Evolutionary conservation across 31 red algal genomes (phyloP), one percentile per base, ranked within the genome.

Genomic region (Bonnemaisonia californica): DNA sequence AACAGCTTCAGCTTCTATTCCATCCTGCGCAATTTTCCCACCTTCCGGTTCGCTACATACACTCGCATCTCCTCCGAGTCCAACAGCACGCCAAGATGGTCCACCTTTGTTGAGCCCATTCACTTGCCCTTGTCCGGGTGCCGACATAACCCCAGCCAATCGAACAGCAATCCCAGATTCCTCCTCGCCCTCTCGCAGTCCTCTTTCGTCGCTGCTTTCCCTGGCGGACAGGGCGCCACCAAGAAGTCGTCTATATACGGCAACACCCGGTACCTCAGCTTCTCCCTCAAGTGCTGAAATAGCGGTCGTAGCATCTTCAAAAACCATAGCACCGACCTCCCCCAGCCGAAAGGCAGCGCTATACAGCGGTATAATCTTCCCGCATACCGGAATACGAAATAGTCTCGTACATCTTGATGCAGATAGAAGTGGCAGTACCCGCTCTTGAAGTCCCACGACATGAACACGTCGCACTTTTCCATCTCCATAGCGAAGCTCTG

Each of bases 371-470:
- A 85, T n/a, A 34, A 63, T 16, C 55, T 27, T 1, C 69, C 81
- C 7, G 73, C 3, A 22, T 61, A 74, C 9, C 55, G 63, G 69
- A 85, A 85, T 1, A 85, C 4, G 34, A 73, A 85, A 2, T 2
- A 62, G 33, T 75, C 56, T 2, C 55, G 9, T 35, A 85, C 74
- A 28, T 47, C 55, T 1, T 51, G 69, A 51, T 74, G 81, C 57
- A 85, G 81, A 40, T 41, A 41, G 47, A 85, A 62, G 38, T 74
- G 67, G 1, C 66, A 69, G 54, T 75, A 85, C 8, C 66, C 81
- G 2, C 23, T 41, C 29, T 8, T 62, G 2, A 85, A 70, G n/a
- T 74, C 81, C 9, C 34, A 85, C 30, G 69, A 74, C 8, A 85
- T 5, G 2, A 85, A 26, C 4, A 45, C 4, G 54, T 74, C 81